These are phyloP conservation scores for Spathaspora girioi DNA, from an alignment of 805 yeast genomes.

Conservation along the genomic window DNA sequence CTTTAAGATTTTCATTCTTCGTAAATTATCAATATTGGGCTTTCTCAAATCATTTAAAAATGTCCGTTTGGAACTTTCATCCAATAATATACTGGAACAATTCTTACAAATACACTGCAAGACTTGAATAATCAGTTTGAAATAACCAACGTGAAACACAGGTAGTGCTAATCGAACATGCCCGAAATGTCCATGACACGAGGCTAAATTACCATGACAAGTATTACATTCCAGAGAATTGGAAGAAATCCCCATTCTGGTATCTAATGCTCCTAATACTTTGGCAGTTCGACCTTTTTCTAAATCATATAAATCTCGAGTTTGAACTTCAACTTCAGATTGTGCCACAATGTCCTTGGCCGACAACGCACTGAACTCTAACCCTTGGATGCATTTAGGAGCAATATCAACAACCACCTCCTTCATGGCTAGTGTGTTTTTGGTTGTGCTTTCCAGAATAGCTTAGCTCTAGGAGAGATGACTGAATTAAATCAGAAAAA, in stretches of 20 bases:
- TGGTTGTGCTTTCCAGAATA: background rate
- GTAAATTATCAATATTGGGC: slow-evolving; percentile 84
- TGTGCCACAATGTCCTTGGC: slow-evolving; percentile 89
- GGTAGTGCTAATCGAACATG: slow-evolving; percentile 91
- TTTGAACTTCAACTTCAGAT: slow-evolving; percentile 89
- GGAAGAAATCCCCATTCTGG: slow-evolving; percentile 90
- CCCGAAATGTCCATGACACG: slow-evolving; percentile 99
- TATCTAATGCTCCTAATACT: slow-evolving; percentile 82
- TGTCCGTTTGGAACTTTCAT: slow-evolving; percentile 64
- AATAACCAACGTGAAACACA: slow-evolving; percentile 96
- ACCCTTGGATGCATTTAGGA: slow-evolving; percentile 86
- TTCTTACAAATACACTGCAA: slow-evolving; percentile 88
- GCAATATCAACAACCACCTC: slow-evolving; percentile 68
- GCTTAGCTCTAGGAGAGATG: background rate
- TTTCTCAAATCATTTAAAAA: slow-evolving; percentile 77
- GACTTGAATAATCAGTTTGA: slow-evolving; percentile 84
- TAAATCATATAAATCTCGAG: slow-evolving; percentile 87
- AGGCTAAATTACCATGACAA: slow-evolving; percentile 85
- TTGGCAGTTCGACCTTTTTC: slow-evolving; percentile 87
- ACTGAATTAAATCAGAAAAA: background rate
- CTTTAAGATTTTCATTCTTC: slow-evolving; percentile 86
- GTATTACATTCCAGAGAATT: slow-evolving; percentile 84
- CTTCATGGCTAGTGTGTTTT: slow-evolving; percentile 24
- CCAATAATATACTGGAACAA: slow-evolving; percentile 76
- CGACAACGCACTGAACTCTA: slow-evolving; percentile 90